phyloP scores from a whole-genome alignment of 2,329 filamentous ascomycete genomes.

The Verticillium tricorpus region DNA sequence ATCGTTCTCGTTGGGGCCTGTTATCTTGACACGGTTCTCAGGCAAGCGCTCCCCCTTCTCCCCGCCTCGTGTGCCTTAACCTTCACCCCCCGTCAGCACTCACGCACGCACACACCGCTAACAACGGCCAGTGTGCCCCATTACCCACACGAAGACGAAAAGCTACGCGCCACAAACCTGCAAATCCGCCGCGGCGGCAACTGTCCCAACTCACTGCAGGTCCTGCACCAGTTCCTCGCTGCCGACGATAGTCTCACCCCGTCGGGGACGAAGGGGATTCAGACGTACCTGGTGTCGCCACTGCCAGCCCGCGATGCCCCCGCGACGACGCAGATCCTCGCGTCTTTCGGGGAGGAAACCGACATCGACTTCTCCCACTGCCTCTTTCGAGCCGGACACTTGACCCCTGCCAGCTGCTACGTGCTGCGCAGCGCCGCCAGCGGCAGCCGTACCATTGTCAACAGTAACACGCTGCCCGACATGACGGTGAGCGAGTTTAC shows the following conservation, averaged over 20 bases:
- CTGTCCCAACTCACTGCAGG: constrained; percentile 66
- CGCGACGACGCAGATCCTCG: constrained; percentile 45
- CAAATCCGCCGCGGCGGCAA: constrained; percentile 65
- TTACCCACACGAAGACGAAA: constrained; percentile 67
- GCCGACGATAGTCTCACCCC: constrained; percentile 5
- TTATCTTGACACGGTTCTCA: constrained; percentile 68
- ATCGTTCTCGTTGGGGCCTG: constrained; percentile 63
- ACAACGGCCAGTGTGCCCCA: constrained; percentile 49
- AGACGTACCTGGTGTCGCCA: constrained; percentile 41
- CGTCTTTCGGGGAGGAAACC: constrained; percentile 42
- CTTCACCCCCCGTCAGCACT: constrained; percentile 8
- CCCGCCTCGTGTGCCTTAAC: neutral
- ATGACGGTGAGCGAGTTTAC: constrained; percentile 62
- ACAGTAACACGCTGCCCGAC: constrained; percentile 62
- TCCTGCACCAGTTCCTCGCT: constrained; percentile 58
- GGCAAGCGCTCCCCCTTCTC: constrained; percentile 33
- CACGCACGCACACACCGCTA: neutral
- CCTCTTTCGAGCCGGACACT: constrained; percentile 51
- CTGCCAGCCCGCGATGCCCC: constrained; percentile 50
- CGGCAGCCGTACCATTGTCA: constrained; percentile 65
- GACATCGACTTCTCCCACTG: constrained; percentile 48
- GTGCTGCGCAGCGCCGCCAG: constrained; percentile 58
- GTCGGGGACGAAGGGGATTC: neutral
- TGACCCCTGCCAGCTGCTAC: constrained; percentile 62
- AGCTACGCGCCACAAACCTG: constrained; percentile 60